Base-by-base conservation (phyloP, 108 stramenopile genomes). In the Discostella pseudostelligera region DNA sequence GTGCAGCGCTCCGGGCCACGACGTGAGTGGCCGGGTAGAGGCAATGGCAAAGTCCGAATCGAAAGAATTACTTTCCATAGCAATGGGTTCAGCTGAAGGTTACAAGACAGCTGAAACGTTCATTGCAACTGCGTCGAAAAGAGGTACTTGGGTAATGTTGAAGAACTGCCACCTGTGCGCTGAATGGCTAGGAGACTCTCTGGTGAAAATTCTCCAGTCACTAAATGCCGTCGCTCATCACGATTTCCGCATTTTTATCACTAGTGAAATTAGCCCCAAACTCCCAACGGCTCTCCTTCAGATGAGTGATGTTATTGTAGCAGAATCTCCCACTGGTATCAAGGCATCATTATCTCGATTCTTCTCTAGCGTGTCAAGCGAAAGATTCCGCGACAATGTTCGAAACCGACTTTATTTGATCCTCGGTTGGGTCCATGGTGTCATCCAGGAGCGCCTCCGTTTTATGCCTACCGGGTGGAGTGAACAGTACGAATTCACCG, bases 81-180 rank as follows among this genome's bases (percentile, higher is more conserved):
- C 99, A 8, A 96, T 99, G 96, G 99, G 99, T 28, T 89, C 92
- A 66, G 56, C 86, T 4, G 97, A 98, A 65, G 97, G 96, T 10
- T 97, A 78, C 44, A 85, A 70, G 24, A 87, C 80, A 25, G 97
- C 98, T 17, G 96, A 97, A 45, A 69, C 68, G n/a, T 67, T 89
- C 16, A 67, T 99, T 47, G 69, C 78, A 14, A 49, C 76, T 24
- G 96, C 90, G 7, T 70, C 87, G 1, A 93, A 94, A 58, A 56
- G 81, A 56, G 98, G 97, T 29, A 87, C 83, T 19, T 99, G 99
- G 99, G 98, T 99, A 6, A 82, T 99, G 81, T 79, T 99, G 44
- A 93, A 97, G 62, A 99, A 99, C 70, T 82, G 87, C 16, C 99
- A 99, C 76, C 73, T 99, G n/a, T 97, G 96, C 55, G 87, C 94